Percentiles rank a stretch among this genome's conserved stretches.
Evolutionary conservation across 306 rosid genomes (phyloP).

Genomic region (Hylodesmum podocarpum): DNA sequence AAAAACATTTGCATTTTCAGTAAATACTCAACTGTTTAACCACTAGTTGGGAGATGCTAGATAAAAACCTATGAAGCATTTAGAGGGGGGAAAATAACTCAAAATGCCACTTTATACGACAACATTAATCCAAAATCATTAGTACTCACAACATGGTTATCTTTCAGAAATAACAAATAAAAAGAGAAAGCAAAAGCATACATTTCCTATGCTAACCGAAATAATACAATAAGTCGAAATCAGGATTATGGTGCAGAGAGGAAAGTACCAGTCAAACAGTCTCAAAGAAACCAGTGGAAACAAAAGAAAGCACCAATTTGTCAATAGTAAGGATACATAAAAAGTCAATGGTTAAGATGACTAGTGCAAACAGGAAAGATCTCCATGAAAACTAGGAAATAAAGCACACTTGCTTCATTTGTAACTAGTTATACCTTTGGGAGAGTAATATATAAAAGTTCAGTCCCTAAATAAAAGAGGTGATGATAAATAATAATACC

Average conservation of each 20-base stretch:
- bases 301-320: neutral
- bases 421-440: neutral
- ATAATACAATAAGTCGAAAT: neutral
- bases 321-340: neutral
- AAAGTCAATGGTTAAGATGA: neutral
- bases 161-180: neutral
- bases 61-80: neutral
- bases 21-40: neutral
- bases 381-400: neutral
- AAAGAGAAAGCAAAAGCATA: neutral
- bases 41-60: neutral
- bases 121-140: slow-evolving; percentile 1
- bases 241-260: neutral
- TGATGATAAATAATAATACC: slow-evolving; percentile 44
- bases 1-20: slow-evolving; percentile 10
- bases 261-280: neutral
- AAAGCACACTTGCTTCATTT: neutral
- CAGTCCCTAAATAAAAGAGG: neutral
- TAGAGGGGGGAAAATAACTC: neutral
- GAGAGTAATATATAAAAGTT: neutral
- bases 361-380: neutral
- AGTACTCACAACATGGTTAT: neutral
- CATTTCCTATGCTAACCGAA: neutral
- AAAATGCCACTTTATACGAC: neutral
- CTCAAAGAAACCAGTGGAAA: neutral